Base-by-base conservation (phyloP, 108 stramenopile species). In the Nitzschia putrida region DNA sequence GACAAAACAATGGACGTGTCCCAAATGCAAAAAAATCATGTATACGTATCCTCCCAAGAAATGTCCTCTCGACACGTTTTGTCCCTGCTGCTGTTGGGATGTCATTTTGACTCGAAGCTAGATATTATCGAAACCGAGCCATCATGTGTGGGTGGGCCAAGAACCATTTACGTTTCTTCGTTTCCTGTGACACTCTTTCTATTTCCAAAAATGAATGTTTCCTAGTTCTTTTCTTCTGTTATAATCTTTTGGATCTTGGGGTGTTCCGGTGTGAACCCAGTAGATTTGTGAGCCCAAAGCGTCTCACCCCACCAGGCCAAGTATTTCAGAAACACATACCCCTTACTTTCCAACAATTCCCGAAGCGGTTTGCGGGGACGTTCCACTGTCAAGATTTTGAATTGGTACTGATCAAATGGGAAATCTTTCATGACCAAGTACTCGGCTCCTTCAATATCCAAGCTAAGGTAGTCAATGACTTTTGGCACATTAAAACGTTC, bases 381-480 rank as follows among this genome's bases (percentile, higher is more conserved):
- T 66, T 89, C 88, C 1, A 86, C 56, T 18, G 85, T 89, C 66
- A 86, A 22, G 23, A 89, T 63, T 41, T 57, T 58, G 58, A 89
- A 64, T 11, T 24, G 57, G 51, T 89, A 89, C 6, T 68, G 24
- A 39, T 74, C 65, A 16, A 83, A 80, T 21, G 88, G 88, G 57
- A 89, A 89, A 1, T 60, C 71, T 21, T 59, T 66, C 84, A 89
- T 76, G 45, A 89, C 74, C 23, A 83, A 69, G 13, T 54, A 42
- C 58, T 89, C 88, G 4, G 88, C 85, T 13, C 88, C 88, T 68
- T 89, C 88, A 12, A 89, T 82, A 57, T 89, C 88, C 44, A 89
- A 59, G 11, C 73, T 76, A 22, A 89, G 24, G 58, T 89, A 89
- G 55, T 89, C 88, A 63, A 89, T 89, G 43, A 26, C 29, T 7